Conservation (phyloP, 148 eudicot genomes). For the Diospyros lotus region DNA sequence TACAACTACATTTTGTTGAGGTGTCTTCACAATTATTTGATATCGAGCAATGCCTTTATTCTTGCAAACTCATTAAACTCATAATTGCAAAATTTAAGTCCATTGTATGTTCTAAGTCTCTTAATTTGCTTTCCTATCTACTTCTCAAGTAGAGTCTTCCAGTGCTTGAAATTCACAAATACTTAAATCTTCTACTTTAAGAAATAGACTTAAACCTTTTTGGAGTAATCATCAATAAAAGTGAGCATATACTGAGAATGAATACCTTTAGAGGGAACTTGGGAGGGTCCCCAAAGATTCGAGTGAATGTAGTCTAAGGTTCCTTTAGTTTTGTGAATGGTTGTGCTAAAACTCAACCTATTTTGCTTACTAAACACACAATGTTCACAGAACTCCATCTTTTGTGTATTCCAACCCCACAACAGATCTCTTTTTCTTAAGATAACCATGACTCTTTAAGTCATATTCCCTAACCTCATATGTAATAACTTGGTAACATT, state of each 20-base stretch:
- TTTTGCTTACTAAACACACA: background rate
- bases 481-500: too few species aligned
- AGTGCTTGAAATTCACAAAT: background rate
- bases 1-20: background rate
- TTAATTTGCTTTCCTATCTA: background rate
- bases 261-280: background rate
- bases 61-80: background rate
- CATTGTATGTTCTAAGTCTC: background rate
- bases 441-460: too few species aligned
- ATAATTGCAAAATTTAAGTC: background rate
- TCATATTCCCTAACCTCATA: too few species aligned
- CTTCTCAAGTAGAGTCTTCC: background rate
- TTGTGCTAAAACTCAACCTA: background rate
- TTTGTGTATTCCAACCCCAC: background rate
- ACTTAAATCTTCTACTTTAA: background rate
- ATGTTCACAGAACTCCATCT: background rate
- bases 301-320: background rate
- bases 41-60: background rate
- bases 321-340: background rate
- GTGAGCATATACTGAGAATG: background rate
- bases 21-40: background rate
- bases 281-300: background rate
- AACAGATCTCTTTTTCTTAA: background rate
- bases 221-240: background rate
- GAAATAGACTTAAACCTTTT: background rate